These are phyloP conservation scores for Ogataea polymorpha DNA, from an alignment of 805 yeast genomes.

Conservation along the genomic window DNA sequence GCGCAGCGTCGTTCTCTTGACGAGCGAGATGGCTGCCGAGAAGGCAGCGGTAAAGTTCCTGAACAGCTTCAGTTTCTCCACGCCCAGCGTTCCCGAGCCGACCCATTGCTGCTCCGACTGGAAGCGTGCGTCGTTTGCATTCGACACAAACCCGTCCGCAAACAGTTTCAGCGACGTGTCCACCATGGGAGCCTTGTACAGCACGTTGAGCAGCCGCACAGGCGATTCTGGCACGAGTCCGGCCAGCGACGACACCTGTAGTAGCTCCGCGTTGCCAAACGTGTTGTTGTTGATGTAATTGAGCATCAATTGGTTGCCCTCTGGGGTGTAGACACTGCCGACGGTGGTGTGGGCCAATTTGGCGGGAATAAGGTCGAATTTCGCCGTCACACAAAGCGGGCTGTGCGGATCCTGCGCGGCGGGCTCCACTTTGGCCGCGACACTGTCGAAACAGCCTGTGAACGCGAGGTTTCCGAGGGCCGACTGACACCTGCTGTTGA, in stretches of 20 bases:
- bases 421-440: conserved; percentile 22
- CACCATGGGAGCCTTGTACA: conserved; percentile 43
- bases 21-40: conserved; percentile 53
- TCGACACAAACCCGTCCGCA: conserved; percentile 45
- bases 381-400: conserved; percentile 32
- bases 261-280: conserved; percentile 66
- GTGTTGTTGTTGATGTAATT: conserved; percentile 45
- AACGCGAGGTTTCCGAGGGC: conserved; percentile 23
- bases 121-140: conserved; percentile 50
- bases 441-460: conserved; percentile 29
- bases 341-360: conserved; percentile 29
- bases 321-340: conserved; percentile 36
- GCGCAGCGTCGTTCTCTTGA: conserved; percentile 53
- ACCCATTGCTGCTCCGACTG: conserved; percentile 50
- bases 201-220: conserved; percentile 51
- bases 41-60: conserved; percentile 20
- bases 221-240: conserved; percentile 48
- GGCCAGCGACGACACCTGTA: conserved; percentile 47
- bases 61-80: conserved; percentile 28
- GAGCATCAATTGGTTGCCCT: conserved; percentile 33
- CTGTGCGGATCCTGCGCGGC: conserved; percentile 3
- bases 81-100: conserved; percentile 51
- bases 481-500: conserved; percentile 28
- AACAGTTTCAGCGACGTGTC: conserved; percentile 46
- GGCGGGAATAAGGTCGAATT: conserved; percentile 34